Percentiles rank a stretch among this genome's conserved stretches.
Conservation (phyloP, 1,139 yeast species). For the Blastobotrys aristatus region DNA sequence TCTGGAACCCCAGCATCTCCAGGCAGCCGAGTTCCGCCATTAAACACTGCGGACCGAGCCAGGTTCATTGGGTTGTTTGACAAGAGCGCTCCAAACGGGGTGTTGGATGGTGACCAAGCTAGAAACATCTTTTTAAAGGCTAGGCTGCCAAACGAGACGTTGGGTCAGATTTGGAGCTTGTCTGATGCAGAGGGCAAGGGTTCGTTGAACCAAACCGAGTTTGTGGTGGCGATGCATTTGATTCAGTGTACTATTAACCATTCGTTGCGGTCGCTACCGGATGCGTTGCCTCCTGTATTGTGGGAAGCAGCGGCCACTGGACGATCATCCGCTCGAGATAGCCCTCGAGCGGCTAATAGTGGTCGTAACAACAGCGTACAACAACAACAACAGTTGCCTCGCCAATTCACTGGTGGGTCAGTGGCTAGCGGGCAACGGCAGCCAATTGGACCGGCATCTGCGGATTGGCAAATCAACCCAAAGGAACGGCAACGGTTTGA, state of each 20-base stretch:
- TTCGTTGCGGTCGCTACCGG: conserved; percentile 62
- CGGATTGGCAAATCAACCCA: conserved; percentile 42
- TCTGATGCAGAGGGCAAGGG: conserved; percentile 78
- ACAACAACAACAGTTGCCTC: conserved; percentile 18
- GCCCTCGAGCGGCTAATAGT: conserved; percentile 15
- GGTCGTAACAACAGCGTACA: background rate
- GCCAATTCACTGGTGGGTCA: conserved; percentile 21
- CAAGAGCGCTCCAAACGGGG: conserved; percentile 57
- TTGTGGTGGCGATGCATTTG: conserved; percentile 91
- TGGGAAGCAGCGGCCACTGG: conserved; percentile 26
- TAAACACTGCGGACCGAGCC: conserved; percentile 60
- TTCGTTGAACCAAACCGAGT: conserved; percentile 62
- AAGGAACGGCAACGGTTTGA: conserved; percentile 76
- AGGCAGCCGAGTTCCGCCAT: conserved; percentile 47
- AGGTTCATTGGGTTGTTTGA: conserved; percentile 71
- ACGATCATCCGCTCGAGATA: conserved; percentile 21
- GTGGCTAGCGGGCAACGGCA: conserved; percentile 9
- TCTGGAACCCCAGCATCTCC: conserved; percentile 15
- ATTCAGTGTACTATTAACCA: conserved; percentile 77
- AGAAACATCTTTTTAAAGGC: conserved; percentile 85
- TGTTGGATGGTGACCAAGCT: conserved; percentile 69
- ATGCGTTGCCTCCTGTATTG: conserved; percentile 50
- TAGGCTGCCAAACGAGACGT: conserved; percentile 63
- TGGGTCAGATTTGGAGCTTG: conserved; percentile 86
- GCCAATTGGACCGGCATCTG: conserved; percentile 12